Percentiles rank a stretch among this genome's conserved stretches.
phyloP scores from a whole-genome alignment of 2,329 filamentous ascomycete species.

The Xylaria sp. region DNA sequence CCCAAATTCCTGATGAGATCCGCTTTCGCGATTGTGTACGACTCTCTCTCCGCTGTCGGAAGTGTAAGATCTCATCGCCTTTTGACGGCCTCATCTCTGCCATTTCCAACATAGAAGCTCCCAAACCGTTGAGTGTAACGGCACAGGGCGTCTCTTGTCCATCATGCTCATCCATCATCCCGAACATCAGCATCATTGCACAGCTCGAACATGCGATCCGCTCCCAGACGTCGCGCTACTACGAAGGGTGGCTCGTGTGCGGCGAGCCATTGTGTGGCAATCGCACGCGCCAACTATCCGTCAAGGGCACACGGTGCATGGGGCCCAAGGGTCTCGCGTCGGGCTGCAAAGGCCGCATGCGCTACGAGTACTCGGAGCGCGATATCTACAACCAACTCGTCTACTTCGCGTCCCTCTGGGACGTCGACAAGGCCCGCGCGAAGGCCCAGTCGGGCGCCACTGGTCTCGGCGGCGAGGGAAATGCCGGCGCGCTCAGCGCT shows the following conservation, averaged over 20 bases:
- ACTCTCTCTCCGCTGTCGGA: constrained; percentile 78
- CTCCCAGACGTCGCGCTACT: constrained; percentile 79
- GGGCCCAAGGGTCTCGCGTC: constrained; percentile 84
- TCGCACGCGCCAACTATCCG: constrained; percentile 88
- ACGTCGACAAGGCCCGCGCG: constrained; percentile 79
- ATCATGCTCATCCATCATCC: constrained; percentile 68
- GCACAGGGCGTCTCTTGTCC: constrained; percentile 78
- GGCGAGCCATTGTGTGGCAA: constrained; percentile 86
- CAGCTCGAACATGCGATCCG: constrained; percentile 89
- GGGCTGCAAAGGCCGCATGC: constrained; percentile 86
- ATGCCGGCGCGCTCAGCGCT: constrained; percentile 46
- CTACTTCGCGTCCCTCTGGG: constrained; percentile 84
- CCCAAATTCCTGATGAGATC: constrained; percentile 88
- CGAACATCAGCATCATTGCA: constrained; percentile 76
- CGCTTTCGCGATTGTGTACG: constrained; percentile 84
- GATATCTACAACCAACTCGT: constrained; percentile 93
- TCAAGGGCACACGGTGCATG: constrained; percentile 88
- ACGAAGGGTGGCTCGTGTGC: constrained; percentile 89
- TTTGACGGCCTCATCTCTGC: constrained; percentile 77
- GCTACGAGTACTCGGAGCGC: constrained; percentile 86
- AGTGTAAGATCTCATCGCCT: constrained; percentile 72
- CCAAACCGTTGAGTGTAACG: constrained; percentile 51
- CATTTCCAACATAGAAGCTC: constrained; percentile 45
- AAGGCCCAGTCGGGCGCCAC: constrained; percentile 56
- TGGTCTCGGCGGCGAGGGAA: constrained; percentile 36